Base-by-base conservation (phyloP, 139 green algal species). In the Tetradesmus lagerheimii region DNA sequence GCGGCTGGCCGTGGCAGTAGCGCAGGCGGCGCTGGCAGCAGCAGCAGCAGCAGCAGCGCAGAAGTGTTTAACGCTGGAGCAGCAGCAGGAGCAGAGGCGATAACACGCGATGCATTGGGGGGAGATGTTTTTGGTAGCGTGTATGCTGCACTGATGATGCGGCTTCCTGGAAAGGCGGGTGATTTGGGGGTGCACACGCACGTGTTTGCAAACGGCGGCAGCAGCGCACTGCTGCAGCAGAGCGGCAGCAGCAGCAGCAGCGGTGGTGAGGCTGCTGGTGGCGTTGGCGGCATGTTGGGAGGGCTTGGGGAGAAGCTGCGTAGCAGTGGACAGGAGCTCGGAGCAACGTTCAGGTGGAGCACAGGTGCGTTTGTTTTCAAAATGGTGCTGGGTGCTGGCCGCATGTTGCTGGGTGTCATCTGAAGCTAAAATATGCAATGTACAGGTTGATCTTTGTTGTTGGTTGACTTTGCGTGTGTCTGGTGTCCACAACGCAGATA, bases 131-230 rank as follows among this genome's bases (percentile, higher is more conserved):
- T 93, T 39, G 78, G 86, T 29, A 93, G 91, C 18, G 16, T 98
- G 29, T 90, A 97, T 62, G 96, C 96, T 9, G 94, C 93, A 31
- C 79, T 98, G 31, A 86, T 92, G 80, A 4, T 90, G 83, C 88
- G 87, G 41, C 57, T 90, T 66, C 89, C 86, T 20, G 86, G 86
- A 16, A 71, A 85, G 47, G 71, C 50, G 0, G 86, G 86, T 23
- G 86, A 90, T 18, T 1, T 90, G 2, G 27, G 93, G 67, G 86
- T 96, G 15, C 89, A 97, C n/a, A 96, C 94, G 50, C 96, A 98
- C 67, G 83, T 94, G 9, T 98, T 98, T 89, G 62, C 96, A 8
- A 97, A 98, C 75, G 94, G 93, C 15, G 96, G 96, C 37, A 97
- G 96, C 41, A 97, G 93, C 27, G 80, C 92, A 29, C 89, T 89